Conservation (phyloP, 2,329 filamentous ascomycete genomes). For the Zymoseptoria brevis region DNA sequence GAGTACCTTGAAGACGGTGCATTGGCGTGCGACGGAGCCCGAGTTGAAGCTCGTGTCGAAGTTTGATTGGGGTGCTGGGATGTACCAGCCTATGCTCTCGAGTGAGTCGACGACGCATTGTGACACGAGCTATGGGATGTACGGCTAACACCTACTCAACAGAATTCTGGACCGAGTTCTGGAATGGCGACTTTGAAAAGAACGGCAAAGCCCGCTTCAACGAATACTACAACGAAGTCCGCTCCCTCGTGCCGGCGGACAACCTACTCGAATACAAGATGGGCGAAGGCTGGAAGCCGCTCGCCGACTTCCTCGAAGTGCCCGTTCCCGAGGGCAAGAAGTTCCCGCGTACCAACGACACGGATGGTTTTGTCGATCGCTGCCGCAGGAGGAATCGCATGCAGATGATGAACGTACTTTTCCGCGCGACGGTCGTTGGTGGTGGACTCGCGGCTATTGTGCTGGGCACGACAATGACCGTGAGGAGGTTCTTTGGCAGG, state of each 20-base stretch:
- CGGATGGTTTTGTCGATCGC: conserved; percentile 48
- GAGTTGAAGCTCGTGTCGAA: conserved; percentile 50
- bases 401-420: conserved; percentile 49
- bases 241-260: conserved; percentile 39
- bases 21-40: conserved; percentile 58
- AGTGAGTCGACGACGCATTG: conserved; percentile 28
- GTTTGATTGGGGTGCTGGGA: conserved; percentile 55
- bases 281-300: conserved; percentile 47
- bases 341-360: conserved; percentile 48
- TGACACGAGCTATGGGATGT: conserved; percentile 4
- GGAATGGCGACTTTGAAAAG: conserved; percentile 58
- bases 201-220: conserved; percentile 56
- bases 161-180: conserved; percentile 61
- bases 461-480: conserved; percentile 30
- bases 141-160: conserved; percentile 4
- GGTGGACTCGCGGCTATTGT: conserved; percentile 40
- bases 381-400: conserved; percentile 46
- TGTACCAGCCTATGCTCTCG: conserved; percentile 63
- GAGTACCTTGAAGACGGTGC: conserved; percentile 59
- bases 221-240: conserved; percentile 48
- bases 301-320: conserved; percentile 48
- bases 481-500: conserved; percentile 27
- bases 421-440: conserved; percentile 45
- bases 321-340: conserved; percentile 41
- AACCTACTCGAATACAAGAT: conserved; percentile 48